These are phyloP conservation scores for Fraxinus anomala DNA, from an alignment of 257 asterid genomes.

Conservation along the genomic window DNA sequence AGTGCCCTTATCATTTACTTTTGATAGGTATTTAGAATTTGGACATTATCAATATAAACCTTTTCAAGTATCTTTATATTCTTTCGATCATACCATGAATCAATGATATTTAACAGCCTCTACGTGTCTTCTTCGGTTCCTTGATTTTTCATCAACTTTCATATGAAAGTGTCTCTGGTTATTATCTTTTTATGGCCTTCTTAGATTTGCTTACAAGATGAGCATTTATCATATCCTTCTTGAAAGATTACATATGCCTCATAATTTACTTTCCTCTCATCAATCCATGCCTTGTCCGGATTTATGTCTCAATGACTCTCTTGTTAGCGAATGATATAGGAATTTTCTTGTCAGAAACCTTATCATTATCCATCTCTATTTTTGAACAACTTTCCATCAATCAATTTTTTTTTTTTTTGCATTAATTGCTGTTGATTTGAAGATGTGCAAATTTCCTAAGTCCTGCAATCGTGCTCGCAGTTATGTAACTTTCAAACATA, in stretches of 20 bases:
- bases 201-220: background rate
- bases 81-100: background rate
- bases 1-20: background rate
- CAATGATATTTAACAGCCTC: background rate
- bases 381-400: background rate
- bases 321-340: background rate
- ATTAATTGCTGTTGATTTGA: background rate
- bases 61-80: background rate
- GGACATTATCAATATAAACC: background rate
- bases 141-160: background rate
- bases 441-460: background rate
- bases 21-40: background rate
- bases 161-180: background rate
- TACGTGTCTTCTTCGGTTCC: background rate
- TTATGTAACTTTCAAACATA: background rate
- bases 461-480: background rate
- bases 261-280: background rate
- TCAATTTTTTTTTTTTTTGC: background rate
- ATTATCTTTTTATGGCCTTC: background rate
- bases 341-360: background rate
- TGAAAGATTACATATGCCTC: background rate
- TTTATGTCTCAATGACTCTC: background rate
- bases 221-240: background rate
- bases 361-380: background rate
- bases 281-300: background rate